A percentile compares a stretch with the other conserved stretches of the same genome.
phyloP scores from a whole-genome alignment of 2,329 filamentous ascomycete species.

The Lachnellula hyalina region DNA sequence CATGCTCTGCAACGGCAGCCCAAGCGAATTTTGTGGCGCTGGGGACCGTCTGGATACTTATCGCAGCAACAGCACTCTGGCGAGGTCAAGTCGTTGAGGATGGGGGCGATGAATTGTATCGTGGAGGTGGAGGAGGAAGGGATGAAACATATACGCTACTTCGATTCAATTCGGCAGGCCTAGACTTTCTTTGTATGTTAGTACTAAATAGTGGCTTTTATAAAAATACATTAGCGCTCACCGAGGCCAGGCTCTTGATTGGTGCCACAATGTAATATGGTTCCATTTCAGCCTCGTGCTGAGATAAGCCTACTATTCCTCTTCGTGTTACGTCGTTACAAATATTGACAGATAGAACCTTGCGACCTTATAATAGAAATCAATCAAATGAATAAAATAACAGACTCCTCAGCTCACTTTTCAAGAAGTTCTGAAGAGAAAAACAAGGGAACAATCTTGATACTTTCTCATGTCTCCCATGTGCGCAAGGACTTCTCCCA shows the following conservation, averaged over 20 bases:
- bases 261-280: neutral
- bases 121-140: neutral
- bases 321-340: neutral
- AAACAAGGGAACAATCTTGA: neutral
- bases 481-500: neutral
- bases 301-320: neutral
- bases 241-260: too few species aligned
- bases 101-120: neutral
- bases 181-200: neutral
- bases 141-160: neutral
- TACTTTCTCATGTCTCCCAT: neutral
- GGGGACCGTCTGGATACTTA: constrained; percentile 23
- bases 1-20: constrained; percentile 22
- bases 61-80: neutral
- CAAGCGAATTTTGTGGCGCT: constrained; percentile 26
- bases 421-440: too few species aligned
- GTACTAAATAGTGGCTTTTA: neutral
- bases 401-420: too few species aligned
- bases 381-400: neutral
- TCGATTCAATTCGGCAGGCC: neutral
- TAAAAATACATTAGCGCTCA: neutral
- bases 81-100: neutral
- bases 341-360: neutral
- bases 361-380: neutral
- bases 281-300: neutral